phyloP scores from a whole-genome alignment of 2,329 filamentous ascomycete species.

The Fusarium sp. region DNA sequence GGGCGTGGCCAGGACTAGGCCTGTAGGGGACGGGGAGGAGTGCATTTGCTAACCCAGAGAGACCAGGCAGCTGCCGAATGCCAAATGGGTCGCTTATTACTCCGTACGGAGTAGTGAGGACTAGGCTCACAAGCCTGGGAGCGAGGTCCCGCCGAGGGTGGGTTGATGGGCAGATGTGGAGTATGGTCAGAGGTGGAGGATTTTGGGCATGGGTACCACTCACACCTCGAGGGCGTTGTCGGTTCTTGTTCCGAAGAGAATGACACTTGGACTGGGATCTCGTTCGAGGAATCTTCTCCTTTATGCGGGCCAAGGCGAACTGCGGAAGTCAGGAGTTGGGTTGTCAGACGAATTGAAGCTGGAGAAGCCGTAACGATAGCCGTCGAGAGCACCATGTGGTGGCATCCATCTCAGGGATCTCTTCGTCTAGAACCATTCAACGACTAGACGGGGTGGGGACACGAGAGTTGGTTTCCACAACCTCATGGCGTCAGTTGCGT shows the following conservation, averaged over 20 bases:
- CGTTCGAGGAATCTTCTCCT: conserved; percentile 33
- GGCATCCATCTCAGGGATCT: conserved; percentile 35
- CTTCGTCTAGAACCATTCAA: conserved; percentile 18
- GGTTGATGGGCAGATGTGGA: conserved; percentile 47
- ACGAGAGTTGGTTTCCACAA: conserved; percentile 2
- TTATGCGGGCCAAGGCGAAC: conserved; percentile 13
- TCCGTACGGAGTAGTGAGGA: conserved; percentile 39
- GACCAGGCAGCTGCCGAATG: conserved; percentile 38
- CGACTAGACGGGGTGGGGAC: conserved; percentile 9
- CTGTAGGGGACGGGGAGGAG: conserved; percentile 31
- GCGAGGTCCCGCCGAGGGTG: conserved; percentile 47
- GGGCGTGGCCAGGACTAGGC: conserved; percentile 21
- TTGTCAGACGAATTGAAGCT: conserved; percentile 6
- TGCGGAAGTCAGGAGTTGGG: background rate
- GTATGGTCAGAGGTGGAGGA: conserved; percentile 43
- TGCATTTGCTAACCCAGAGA: conserved; percentile 34
- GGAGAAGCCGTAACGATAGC: conserved; percentile 13
- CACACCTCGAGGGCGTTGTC: conserved; percentile 26
- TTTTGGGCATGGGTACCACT: conserved; percentile 38
- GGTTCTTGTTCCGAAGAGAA: conserved; percentile 35
- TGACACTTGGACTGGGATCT: conserved; percentile 21
- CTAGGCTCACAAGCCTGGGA: conserved; percentile 40
- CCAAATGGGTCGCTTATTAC: conserved; percentile 46
- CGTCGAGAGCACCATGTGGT: conserved; percentile 9
- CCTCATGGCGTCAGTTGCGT: conserved; percentile 22